These are phyloP conservation scores for Neoarthrinium moseri DNA, from an alignment of 2,329 filamentous ascomycete genomes.

Conservation along the genomic window DNA sequence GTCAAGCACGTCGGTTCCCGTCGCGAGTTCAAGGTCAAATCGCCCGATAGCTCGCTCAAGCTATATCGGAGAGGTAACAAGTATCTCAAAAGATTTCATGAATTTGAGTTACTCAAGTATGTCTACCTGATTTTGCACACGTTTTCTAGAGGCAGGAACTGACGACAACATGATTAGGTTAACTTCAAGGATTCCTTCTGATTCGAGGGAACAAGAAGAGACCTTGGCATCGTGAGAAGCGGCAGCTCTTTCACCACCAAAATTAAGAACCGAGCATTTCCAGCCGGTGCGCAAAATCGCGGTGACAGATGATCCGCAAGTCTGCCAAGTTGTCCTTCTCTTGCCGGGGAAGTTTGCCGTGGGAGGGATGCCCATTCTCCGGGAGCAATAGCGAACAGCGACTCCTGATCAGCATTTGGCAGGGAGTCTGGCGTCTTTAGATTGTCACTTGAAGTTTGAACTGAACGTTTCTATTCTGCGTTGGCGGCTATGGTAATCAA, in stretches of 20 bases:
- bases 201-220: no score
- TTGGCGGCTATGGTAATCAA: conserved; percentile 10
- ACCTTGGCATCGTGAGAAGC: no score
- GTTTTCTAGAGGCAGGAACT: background rate
- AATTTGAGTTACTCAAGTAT: conserved; percentile 79
- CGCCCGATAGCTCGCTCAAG: conserved; percentile 58
- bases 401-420: no score
- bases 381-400: no score
- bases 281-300: no score
- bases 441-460: background rate
- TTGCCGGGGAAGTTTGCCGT: no score
- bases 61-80: conserved; percentile 69
- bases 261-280: no score
- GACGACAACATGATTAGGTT: background rate
- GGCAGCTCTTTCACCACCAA: no score
- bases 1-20: conserved; percentile 51
- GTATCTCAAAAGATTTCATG: conserved; percentile 68
- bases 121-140: conserved; percentile 23
- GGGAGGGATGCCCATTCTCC: no score
- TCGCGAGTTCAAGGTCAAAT: conserved; percentile 40
- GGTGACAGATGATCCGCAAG: no score
- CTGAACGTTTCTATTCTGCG: background rate
- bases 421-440: background rate
- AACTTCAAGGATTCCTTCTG: background rate
- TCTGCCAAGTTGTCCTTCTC: no score